Base-by-base conservation (phyloP, 164 flowering plant genomes). In the Piper betle region DNA sequence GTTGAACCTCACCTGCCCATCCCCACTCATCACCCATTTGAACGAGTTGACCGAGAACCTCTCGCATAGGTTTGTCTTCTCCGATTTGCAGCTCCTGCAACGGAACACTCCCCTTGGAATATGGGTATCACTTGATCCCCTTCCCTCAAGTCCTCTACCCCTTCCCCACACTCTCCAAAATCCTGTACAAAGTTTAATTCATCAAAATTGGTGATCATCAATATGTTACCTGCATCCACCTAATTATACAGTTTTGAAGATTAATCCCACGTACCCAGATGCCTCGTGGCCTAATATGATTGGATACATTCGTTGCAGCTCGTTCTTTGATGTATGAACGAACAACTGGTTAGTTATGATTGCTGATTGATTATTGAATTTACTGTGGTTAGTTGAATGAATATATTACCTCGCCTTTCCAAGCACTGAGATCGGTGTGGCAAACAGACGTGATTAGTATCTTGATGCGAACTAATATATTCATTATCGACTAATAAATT, bases 251-350 rank as follows among this genome's bases (percentile, higher is more conserved):
- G 11, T 33, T 43, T 10, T 43, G 10, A 43, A 8, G 50, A 43
- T 8, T 10, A 10, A 7, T 16, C 25, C 4, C 6, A n/a, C 58
- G 62, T 71, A 87, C 95, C 95, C 95, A 9, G 80, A 73, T 52
- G 95, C 95, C 73, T 87, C 95, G 42, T 87, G 95, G 62, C 95
- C 91, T 3, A 87, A 65, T 40, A 87, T 82, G 52, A 91, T 76
- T n/a, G 95, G 95, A 64, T 11, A 87, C 2, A 69, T 80, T 57
- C 73, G 62, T 37, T 85, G 87, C 20, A 75, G 56, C 68, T 80
- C 84, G 56, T 65, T 82, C 95, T 87, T 4, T 12, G 41, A 4
- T 48, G 39, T 58, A 52, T 6, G 15, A 18, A 33, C 8, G 1
- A 7, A 8, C 5, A 43, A 43, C 6, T 8, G 50, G 12, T 43